Base-by-base conservation (phyloP, 2,329 filamentous ascomycete species). In the Penicillium thymicola region DNA sequence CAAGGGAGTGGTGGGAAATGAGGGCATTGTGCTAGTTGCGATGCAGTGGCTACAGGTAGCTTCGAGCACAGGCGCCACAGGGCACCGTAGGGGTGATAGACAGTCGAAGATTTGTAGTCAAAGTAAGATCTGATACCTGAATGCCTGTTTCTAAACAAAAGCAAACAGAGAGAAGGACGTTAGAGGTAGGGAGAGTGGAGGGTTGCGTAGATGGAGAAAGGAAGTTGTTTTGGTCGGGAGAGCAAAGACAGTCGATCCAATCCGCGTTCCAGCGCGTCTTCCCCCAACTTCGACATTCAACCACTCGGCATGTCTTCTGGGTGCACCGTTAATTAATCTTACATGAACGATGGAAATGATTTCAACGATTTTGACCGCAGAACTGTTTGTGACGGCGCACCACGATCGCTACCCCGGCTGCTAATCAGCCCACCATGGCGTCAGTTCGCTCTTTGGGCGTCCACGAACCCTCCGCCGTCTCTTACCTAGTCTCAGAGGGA, bases 381-480 rank as follows among this genome's bases (percentile, higher is more conserved):
- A 42, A 52, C 58, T 62, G 50, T 56, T 56, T 61, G 52, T 61
- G 63, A 60, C 58, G 59, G 57, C 53, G 61, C 51, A 56, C 37
- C 59, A 60, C 58, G 53, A 60, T 57, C 46, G 53, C 60, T 61
- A 60, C 55, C 54, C 53, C 57, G 56, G 52, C 64, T 63, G 32
- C 57, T 61, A 64, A 60, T 59, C 64, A 61, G 37, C 60, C 62
- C 64, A 75, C 66, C 68, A 99, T 99, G 95, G 93, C 93, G 66
- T 87, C 89, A 71, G 85, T 97, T 76, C 89, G 86, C 75, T 97
- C 93, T 63, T 84, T 97, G 69, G 94, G 94, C 74, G 82, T 96
- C 70, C 93, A 97, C 79, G 87, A 89, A 77, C 92, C 95, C 59
- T 85, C 89, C 59, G 92, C 89, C 62, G 81, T 97, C 62, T 85